Evolutionary conservation across 2,329 filamentous ascomycete genomes (phyloP).

Genomic region (Fusarium torreyae): DNA sequence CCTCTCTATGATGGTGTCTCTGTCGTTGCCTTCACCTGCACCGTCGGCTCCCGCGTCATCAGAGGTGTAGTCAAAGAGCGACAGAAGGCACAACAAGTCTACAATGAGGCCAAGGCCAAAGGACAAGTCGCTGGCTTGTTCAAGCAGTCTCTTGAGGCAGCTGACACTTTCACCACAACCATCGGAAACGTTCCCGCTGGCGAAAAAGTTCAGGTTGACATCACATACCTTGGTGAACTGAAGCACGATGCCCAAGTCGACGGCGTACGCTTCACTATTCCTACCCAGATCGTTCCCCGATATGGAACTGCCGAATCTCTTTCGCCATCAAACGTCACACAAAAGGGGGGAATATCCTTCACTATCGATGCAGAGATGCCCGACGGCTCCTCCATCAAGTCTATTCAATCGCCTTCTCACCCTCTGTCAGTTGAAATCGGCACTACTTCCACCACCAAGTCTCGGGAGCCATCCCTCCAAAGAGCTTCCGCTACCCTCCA

Average conservation of each 20-base stretch:
- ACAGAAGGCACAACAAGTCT: slow-evolving; percentile 72
- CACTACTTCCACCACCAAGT: slow-evolving; percentile 60
- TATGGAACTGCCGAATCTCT: slow-evolving; percentile 63
- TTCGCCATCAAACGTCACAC: not conserved
- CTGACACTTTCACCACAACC: slow-evolving; percentile 78
- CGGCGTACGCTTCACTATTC: slow-evolving; percentile 78
- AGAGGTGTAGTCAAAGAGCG: slow-evolving; percentile 78
- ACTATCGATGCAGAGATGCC: slow-evolving; percentile 63
- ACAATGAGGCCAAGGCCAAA: slow-evolving; percentile 69
- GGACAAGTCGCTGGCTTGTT: slow-evolving; percentile 76
- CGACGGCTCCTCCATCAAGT: slow-evolving; percentile 69
- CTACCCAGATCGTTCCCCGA: slow-evolving; percentile 75
- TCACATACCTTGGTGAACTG: slow-evolving; percentile 78
- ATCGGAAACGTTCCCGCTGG: slow-evolving; percentile 77
- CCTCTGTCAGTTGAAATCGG: slow-evolving; percentile 77
- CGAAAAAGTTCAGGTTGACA: slow-evolving; percentile 70
- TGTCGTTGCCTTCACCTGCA: slow-evolving; percentile 77
- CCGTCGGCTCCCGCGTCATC: slow-evolving; percentile 72
- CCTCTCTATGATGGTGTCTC: slow-evolving; percentile 81
- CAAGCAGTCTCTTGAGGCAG: slow-evolving; percentile 71
- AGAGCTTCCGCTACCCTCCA: slow-evolving; percentile 75
- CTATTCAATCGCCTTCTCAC: slow-evolving; percentile 77
- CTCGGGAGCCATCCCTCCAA: slow-evolving; percentile 66
- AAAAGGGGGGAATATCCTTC: slow-evolving; percentile 47
- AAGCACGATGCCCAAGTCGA: slow-evolving; percentile 80